Evolutionary conservation across 305 asterid genomes (phyloP), one percentile per base, ranked within the genome.

Genomic region (Fraxinus angustifolia): DNA sequence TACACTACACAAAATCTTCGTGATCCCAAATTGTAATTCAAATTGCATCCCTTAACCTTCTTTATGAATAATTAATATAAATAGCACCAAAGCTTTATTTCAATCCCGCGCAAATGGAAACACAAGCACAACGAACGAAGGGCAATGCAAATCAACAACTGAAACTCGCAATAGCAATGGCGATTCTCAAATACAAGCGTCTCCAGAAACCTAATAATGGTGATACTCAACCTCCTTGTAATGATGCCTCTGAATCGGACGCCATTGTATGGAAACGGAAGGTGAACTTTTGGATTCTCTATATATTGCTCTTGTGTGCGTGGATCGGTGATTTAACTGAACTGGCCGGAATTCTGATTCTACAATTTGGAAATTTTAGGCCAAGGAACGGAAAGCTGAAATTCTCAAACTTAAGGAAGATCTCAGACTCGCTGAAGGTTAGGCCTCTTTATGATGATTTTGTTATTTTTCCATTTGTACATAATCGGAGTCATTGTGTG

Each of bases 351-450:
- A 10, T 26, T 82, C 35, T 60, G 21, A 26, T 77, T 76, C n/a
- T 77, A 72, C 50, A 2, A 26, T 60, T 40, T 8, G 36, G 14
- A 23, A 67, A 53, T 50, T 83, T 78, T 80, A 96, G 99, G 97
- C 98, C 45, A 94, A 92, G 82, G 91, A 91, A 87, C 91, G 97
- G 70, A 92, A 96, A 85, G 88, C 81, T 78, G 97, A 94, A 79
- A 94, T 94, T 86, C 80, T 89, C 40, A 91, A 89, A 82, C 97
- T 96, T 26, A 91, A 85, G 85, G 97, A 94, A 58, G 97, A 94
- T 74, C 93, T 96, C 85, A 93, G 86, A 87, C 56, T 85, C 35
- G 95, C 98, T 48, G 94, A 96, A 96, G 99, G 98, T 84, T 71
- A 84, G 84, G 74, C 50, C 7, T 26, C 58, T 17, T 53, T 50